phyloP scores from a whole-genome alignment of 1,139 yeast genomes.

The Meyerozyma carpophila region DNA sequence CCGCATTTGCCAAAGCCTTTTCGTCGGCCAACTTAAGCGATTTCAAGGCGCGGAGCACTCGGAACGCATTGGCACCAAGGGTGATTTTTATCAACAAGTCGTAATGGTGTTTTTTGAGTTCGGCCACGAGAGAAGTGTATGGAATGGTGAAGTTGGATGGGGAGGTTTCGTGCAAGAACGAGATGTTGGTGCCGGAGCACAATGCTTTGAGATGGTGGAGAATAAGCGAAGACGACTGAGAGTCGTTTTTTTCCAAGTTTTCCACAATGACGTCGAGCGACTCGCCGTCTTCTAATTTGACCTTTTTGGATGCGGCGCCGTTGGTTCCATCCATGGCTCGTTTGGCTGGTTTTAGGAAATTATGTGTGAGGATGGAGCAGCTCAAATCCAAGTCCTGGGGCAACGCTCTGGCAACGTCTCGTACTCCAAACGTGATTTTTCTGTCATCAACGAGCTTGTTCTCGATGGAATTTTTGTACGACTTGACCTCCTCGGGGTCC shows the following conservation, averaged over 20 bases:
- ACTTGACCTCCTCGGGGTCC: conserved; percentile 35
- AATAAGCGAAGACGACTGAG: conserved; percentile 23
- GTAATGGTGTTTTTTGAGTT: conserved; percentile 50
- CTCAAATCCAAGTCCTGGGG: conserved; percentile 42
- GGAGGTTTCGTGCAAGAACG: conserved; percentile 24
- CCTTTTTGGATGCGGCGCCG: conserved; percentile 25
- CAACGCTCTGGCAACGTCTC: conserved; percentile 46
- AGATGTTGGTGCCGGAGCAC: not conserved
- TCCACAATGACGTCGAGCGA: conserved; percentile 2
- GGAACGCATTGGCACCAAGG: conserved; percentile 50
- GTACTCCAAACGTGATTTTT: conserved; percentile 43
- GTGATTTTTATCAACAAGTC: conserved; percentile 59
- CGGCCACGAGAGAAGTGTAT: conserved; percentile 34
- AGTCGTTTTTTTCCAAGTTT: conserved; percentile 11
- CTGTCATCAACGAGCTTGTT: conserved; percentile 34
- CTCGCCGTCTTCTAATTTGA: conserved; percentile 33
- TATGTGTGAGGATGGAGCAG: conserved; percentile 42
- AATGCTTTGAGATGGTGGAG: conserved; percentile 42
- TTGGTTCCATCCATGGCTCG: conserved; percentile 20
- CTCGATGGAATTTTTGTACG: conserved; percentile 25
- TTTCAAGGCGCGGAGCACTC: conserved; percentile 65
- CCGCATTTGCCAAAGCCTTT: conserved; percentile 70
- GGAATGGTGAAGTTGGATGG: conserved; percentile 42
- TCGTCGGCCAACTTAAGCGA: conserved; percentile 74
- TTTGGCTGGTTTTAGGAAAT: conserved; percentile 28